Evolutionary conservation across 495 filamentous ascomycete species (phyloP), one percentile per base, ranked within the genome.

Genomic region (Hyaloscypha finlandica): DNA sequence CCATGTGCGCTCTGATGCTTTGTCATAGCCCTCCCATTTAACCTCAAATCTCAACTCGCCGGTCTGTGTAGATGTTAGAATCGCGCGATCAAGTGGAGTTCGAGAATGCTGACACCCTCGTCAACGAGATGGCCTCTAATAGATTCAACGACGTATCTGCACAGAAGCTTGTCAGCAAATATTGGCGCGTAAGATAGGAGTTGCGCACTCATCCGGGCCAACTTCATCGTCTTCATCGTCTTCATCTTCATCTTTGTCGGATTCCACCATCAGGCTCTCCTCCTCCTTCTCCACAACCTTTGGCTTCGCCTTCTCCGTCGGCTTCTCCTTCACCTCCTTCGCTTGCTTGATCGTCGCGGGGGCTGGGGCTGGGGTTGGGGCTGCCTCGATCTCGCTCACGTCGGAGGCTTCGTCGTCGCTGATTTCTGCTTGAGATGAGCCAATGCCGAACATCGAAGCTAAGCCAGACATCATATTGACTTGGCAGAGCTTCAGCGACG

Each of bases 11-110:
- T 89, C 86, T 0, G 77, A 73, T 65, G 84, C 83, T 55, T 84
- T 83, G 22, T 87, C 84, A 63, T 84, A 88, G 2, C 85, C 85
- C 64, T 86, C 84, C 86, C 86, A 89, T 66, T 89, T 88, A 31
- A 88, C 81, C 37, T 83, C 77, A 65, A 81, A 86, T 35, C 76
- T 78, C 0, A 84, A 64, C 42, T 76, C 61, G 16, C 77, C 80
- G 72, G 83, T 59, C 30, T 64, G 31, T 6, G 30, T 16, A 29
- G 12, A 29, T 16, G 58, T 70, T 45, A 69, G 68, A 48, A 61
- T 25, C 63, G 56, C 51, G 4, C 60, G 20, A 58, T n/a, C 58
- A 63, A 63, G 48, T 54, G 70, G 68, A 6, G 25, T 6, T 37
- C 16, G 42, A 8, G 42, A 30, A 51, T 8, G 73, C 77, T 65